These are phyloP conservation scores for Microbotryum lychnidis-dioicae DNA, from an alignment of 1,284 basidiomycete genomes.

Conservation along the genomic window DNA sequence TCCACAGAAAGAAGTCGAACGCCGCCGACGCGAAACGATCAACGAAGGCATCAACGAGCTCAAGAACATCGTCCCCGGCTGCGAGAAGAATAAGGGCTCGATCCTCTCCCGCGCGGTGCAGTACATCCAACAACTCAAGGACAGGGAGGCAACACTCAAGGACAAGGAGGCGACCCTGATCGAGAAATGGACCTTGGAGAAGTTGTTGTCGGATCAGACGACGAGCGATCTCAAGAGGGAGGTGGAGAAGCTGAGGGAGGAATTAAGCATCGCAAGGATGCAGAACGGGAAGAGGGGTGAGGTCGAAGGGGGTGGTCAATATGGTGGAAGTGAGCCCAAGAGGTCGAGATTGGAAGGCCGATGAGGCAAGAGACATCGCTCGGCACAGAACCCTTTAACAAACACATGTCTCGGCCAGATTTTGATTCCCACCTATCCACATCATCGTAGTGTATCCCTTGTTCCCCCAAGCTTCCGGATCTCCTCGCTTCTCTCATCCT, in stretches of 20 bases:
- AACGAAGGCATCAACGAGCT: slow-evolving; percentile 93
- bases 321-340: no score
- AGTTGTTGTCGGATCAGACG: slow-evolving; percentile 78
- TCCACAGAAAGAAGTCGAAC: slow-evolving; percentile 87
- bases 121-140: slow-evolving; percentile 82
- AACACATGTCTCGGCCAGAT: no score
- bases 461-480: no score
- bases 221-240: slow-evolving; percentile 38
- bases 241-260: slow-evolving; percentile 18
- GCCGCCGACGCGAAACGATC: slow-evolving; percentile 83
- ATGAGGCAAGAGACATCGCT: no score
- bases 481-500: no score
- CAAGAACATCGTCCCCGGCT: slow-evolving; percentile 76
- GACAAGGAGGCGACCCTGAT: slow-evolving; percentile 83
- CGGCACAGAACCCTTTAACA: no score
- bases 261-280: not conserved
- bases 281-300: not conserved
- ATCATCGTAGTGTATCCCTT: no score
- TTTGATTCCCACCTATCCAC: no score
- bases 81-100: slow-evolving; percentile 77
- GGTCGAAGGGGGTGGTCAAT: no score
- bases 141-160: slow-evolving; percentile 80
- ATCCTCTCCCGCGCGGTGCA: slow-evolving; percentile 73
- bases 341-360: no score
- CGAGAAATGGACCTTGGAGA: slow-evolving; percentile 91